Conservation (phyloP, 805 yeast genomes). For the Yamadazyma scolyti region DNA sequence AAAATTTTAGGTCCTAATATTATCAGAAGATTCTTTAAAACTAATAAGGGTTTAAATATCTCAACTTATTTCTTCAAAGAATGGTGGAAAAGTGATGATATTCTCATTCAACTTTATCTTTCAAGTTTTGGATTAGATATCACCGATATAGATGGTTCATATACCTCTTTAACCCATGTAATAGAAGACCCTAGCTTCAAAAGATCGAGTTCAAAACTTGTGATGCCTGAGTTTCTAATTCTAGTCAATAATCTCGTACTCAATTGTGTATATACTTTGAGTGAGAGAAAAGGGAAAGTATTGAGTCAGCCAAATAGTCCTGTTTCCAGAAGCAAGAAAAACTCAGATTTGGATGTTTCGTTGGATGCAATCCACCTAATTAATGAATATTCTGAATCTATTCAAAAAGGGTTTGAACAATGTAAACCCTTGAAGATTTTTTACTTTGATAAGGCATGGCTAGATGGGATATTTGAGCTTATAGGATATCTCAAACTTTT, state of each 20-base stretch:
- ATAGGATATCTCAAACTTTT: conserved; percentile 30
- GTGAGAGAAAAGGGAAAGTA: conserved; percentile 27
- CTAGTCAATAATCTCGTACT: conserved; percentile 28
- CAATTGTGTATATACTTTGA: conserved; percentile 27
- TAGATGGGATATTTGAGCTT: conserved; percentile 37
- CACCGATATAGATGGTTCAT: conserved; percentile 4
- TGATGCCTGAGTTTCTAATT: conserved; percentile 47
- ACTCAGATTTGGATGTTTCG: conserved; percentile 18
- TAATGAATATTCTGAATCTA: conserved; percentile 27
- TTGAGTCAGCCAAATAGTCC: conserved; percentile 35
- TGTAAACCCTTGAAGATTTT: conserved; percentile 17
- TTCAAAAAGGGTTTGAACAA: conserved; percentile 26
- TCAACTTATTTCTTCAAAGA: conserved; percentile 41
- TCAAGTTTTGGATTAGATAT: conserved; percentile 44
- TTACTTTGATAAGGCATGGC: conserved; percentile 28
- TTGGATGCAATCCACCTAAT: conserved; percentile 33
- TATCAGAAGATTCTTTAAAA: conserved; percentile 45
- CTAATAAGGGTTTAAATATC: conserved; percentile 48
- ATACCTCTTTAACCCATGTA: conserved; percentile 7
- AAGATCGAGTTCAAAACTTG: conserved; percentile 14
- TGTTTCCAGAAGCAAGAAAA: conserved; percentile 5
- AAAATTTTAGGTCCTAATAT: conserved; percentile 43
- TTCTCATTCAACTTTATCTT: conserved; percentile 39
- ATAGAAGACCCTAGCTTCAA: conserved; percentile 2
- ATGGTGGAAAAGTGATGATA: conserved; percentile 48